Percentiles rank a stretch among this genome's conserved stretches.
Evolutionary conservation across 2,329 filamentous ascomycete genomes (phyloP).

Genomic region (Verticillium longisporum): DNA sequence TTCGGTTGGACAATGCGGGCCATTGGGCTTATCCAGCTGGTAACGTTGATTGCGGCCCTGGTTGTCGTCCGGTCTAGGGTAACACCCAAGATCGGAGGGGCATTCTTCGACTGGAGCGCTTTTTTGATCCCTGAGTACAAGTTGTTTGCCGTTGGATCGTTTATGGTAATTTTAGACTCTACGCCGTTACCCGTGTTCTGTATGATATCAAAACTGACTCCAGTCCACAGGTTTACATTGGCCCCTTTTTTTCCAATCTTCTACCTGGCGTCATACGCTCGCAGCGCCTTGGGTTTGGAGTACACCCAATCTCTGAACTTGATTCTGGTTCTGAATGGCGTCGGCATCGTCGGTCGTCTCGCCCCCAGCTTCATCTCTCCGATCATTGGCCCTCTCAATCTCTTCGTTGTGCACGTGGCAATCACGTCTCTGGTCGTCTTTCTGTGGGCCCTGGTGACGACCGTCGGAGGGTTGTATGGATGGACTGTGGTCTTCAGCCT

Average conservation of each 20-base stretch:
- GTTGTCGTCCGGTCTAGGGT: background rate
- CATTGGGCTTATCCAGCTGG: slow-evolving; percentile 37
- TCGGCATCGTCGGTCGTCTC: slow-evolving; percentile 37
- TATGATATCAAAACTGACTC: background rate
- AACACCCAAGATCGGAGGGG: background rate
- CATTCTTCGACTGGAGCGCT: background rate
- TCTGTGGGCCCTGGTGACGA: background rate
- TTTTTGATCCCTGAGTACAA: background rate
- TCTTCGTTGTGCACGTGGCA: background rate
- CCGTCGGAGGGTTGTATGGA: background rate
- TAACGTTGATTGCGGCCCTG: background rate
- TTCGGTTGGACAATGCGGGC: slow-evolving; percentile 46
- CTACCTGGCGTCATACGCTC: slow-evolving; percentile 29
- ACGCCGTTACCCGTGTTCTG: slow-evolving; percentile 26
- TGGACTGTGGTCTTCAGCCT: background rate
- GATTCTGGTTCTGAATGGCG: slow-evolving; percentile 36
- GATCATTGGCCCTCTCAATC: background rate
- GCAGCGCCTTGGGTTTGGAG: slow-evolving; percentile 12
- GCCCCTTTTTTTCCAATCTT: slow-evolving; percentile 28
- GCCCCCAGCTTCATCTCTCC: slow-evolving; percentile 24
- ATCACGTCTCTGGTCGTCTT: background rate
- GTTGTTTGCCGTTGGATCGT: slow-evolving; percentile 7
- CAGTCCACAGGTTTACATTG: slow-evolving; percentile 12
- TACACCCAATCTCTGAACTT: slow-evolving; percentile 27
- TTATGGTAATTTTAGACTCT: slow-evolving; percentile 20